Evolutionary conservation across 2,329 filamentous ascomycete species (phyloP).

Genomic region (Xylaria sp.): DNA sequence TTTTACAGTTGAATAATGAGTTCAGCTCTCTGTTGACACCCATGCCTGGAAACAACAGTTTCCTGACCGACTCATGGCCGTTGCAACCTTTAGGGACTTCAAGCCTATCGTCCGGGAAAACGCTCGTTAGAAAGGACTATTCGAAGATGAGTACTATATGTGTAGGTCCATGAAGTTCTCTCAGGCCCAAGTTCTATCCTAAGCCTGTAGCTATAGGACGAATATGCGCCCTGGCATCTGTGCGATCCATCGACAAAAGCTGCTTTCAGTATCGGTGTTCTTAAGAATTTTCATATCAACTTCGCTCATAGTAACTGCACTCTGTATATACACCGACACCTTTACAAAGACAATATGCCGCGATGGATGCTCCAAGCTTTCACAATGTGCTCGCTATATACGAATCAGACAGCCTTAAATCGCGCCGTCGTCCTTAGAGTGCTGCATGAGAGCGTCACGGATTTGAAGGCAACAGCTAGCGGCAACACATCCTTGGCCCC

Average conservation of each 20-base stretch:
- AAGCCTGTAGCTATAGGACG: conserved; percentile 24
- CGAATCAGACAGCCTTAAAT: conserved; percentile 45
- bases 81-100: conserved; percentile 7
- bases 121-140: conserved; percentile 30
- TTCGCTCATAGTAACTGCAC: conserved; percentile 47
- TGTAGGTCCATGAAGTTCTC: conserved; percentile 26
- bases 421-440: conserved; percentile 48
- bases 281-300: conserved; percentile 43
- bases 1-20: conserved; percentile 24
- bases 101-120: conserved; percentile 9
- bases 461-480: conserved; percentile 45
- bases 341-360: conserved; percentile 49
- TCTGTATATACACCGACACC: conserved; percentile 50
- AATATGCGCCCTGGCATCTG: conserved; percentile 37
- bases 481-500: conserved; percentile 34
- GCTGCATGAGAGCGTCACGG: conserved; percentile 45
- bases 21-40: conserved; percentile 24
- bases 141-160: conserved; percentile 30
- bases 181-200: not conserved
- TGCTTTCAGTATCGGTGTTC: conserved; percentile 42
- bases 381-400: conserved; percentile 48
- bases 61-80: conserved; percentile 14
- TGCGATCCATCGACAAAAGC: conserved; percentile 49
- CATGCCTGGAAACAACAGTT: conserved; percentile 13
- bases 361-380: conserved; percentile 49